These are phyloP conservation scores for Parachlorella kessleri DNA, from an alignment of 139 green algal genomes.

Conservation along the genomic window DNA sequence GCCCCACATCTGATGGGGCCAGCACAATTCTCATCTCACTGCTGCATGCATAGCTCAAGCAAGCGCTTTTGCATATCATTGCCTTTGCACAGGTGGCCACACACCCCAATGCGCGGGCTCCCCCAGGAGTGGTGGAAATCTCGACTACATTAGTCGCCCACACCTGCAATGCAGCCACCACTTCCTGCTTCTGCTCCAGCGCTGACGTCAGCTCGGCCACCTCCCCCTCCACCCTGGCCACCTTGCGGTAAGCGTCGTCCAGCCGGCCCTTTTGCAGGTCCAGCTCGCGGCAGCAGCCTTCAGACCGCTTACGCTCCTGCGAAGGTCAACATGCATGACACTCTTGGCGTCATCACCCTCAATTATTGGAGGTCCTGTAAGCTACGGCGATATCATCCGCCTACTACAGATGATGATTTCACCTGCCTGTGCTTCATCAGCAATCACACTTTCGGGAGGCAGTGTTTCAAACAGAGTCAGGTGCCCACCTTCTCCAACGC, in stretches of 20 bases:
- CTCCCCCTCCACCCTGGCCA: slow-evolving; percentile 6
- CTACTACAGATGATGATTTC: too few relatives aligned
- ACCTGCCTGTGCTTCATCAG: too few relatives aligned
- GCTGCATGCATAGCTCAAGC: neutral
- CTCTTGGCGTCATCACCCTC: too few relatives aligned
- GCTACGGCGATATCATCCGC: too few relatives aligned
- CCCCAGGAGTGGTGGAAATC: neutral
- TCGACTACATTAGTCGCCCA: neutral
- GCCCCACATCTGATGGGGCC: neutral
- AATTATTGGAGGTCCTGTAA: too few relatives aligned
- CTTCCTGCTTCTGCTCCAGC: slow-evolving; percentile 34
- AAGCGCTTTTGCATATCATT: neutral
- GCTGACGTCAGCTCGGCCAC: slow-evolving; percentile 6
- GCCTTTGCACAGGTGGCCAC: neutral
- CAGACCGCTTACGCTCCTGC: slow-evolving; percentile 15
- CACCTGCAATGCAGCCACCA: slow-evolving; percentile 20
- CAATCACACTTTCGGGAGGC: too few relatives aligned
- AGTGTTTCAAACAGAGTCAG: too few relatives aligned
- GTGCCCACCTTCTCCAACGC: neutral
- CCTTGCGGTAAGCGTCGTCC: neutral
- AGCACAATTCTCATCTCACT: neutral
- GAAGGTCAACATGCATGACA: neutral
- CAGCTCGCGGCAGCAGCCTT: neutral
- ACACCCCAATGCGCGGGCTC: neutral
- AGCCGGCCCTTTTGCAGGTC: neutral